Evolutionary conservation across 306 rosid genomes (phyloP), one percentile per base, ranked within the genome.

Genomic region (Ceratonia siliqua): DNA sequence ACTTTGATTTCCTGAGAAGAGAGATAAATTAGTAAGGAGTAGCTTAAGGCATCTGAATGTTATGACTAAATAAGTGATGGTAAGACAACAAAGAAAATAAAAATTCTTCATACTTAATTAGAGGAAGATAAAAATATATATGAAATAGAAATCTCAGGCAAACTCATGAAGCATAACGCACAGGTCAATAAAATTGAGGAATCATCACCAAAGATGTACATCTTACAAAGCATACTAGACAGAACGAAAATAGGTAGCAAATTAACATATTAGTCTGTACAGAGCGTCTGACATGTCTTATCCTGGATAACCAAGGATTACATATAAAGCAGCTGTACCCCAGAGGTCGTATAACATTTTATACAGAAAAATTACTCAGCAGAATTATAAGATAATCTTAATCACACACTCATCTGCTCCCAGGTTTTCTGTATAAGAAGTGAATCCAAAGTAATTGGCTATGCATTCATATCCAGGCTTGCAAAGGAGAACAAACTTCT

Each of bases 1-100:
- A 92, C 84, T 70, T 87, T 89, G 80, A 95, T 95, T 84, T 95
- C 99, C 99, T 94, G 90, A 42, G 63, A 82, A 64, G 33, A 58
- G 38, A 14, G 10, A 38, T 4, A 38, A 45, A 54, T 21, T 50
- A 17, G 63, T 30, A 58, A 74, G 72, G 33, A 78, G 75, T 83
- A 68, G 56, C 33, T 21, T 62, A 39, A 46, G 70, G 52, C 39
- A 30, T 62, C 39, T 36, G 25, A 43, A 52, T 68, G 55, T 17
- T 22, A 50, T 21, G 68, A 55, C 52, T 35, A 48, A 18, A 39
- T n/a, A 4, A 13, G 39, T 17, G 36, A 35, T 6, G 14, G 8
- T 38, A 65, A 53, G 24, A 75, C 49, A 15, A 69, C 25, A 21
- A 5, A 42, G 22, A 66, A 63, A 38, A n/a, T 21, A 52, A 32